Percentiles rank a stretch among this genome's conserved stretches.
Conservation (phyloP, 139 green algal species). For the Chara braunii region DNA sequence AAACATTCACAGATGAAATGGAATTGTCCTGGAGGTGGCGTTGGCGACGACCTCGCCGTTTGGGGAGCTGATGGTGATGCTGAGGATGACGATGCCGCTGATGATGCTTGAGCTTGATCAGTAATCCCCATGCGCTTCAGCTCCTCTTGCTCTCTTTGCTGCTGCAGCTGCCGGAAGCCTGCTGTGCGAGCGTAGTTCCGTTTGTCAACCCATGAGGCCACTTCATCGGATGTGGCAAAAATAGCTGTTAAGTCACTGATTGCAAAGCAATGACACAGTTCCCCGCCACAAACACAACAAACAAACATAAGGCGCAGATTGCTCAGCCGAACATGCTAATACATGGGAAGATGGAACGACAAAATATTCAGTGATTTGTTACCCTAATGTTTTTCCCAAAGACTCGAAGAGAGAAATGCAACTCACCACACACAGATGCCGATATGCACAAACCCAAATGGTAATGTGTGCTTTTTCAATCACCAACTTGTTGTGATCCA, state of each 20-base stretch:
- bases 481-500: too few species aligned
- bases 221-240: slow-evolving; percentile 36
- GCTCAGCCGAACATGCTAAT: too few species aligned
- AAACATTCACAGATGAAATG: slow-evolving; percentile 97
- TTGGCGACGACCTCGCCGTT: background rate
- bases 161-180: slow-evolving; percentile 12
- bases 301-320: too few species aligned
- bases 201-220: slow-evolving; percentile 44
- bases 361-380: too few species aligned
- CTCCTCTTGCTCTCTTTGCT: background rate
- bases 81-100: background rate
- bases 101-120: background rate
- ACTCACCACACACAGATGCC: too few species aligned
- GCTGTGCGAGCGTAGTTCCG: slow-evolving; percentile 31
- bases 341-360: too few species aligned
- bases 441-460: too few species aligned
- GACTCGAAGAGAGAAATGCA: too few species aligned
- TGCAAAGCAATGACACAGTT: slow-evolving; percentile 10
- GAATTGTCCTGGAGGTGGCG: slow-evolving; percentile 42
- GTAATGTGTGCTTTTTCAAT: too few species aligned
- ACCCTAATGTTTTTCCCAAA: too few species aligned
- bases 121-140: background rate
- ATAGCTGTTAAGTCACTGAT: slow-evolving; percentile 40
- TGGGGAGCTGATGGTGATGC: background rate
- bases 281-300: background rate